Conservation (phyloP, 441 rosid species). For the Flueggea neowawraea region DNA sequence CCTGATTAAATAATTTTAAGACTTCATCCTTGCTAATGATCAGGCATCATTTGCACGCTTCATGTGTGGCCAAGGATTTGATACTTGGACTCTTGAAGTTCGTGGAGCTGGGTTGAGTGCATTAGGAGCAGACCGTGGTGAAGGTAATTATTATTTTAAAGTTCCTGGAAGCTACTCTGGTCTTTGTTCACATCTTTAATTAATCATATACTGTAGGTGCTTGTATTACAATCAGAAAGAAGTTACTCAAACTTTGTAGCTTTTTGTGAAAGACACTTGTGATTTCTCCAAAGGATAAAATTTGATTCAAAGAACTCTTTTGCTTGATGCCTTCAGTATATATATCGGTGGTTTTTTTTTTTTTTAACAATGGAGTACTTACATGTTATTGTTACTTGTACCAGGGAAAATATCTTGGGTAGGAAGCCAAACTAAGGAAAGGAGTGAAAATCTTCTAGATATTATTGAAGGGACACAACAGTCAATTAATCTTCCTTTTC, state of each 20-base stretch:
- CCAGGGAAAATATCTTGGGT: slow-evolving; percentile 26
- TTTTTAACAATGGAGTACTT: slow-evolving; percentile 15
- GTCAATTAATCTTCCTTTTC: slow-evolving; percentile 28
- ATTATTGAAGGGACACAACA: slow-evolving; percentile 31
- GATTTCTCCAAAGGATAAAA: no score
- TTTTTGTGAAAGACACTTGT: not conserved
- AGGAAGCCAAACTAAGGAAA: slow-evolving; percentile 30
- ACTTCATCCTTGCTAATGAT: slow-evolving; percentile 6
- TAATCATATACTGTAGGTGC: no score
- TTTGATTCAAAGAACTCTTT: not conserved
- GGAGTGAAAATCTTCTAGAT: slow-evolving; percentile 27
- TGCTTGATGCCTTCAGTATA: not conserved
- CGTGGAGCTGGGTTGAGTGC: slow-evolving; percentile 90
- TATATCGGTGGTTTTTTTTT: not conserved
- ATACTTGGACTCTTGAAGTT: slow-evolving; percentile 90
- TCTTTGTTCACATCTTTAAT: no score
- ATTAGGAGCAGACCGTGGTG: slow-evolving; percentile 39
- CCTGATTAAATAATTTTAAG: no score
- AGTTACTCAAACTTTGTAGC: no score
- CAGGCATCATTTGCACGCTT: slow-evolving; percentile 87
- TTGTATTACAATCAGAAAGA: no score
- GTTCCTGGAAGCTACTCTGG: no score
- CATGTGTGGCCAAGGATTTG: slow-evolving; percentile 84
- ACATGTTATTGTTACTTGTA: slow-evolving; percentile 17
- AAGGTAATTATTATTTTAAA: slow-evolving; percentile 29